phyloP scores from a whole-genome alignment of 2,329 filamentous ascomycete species.

The Aspergillus flavus region DNA sequence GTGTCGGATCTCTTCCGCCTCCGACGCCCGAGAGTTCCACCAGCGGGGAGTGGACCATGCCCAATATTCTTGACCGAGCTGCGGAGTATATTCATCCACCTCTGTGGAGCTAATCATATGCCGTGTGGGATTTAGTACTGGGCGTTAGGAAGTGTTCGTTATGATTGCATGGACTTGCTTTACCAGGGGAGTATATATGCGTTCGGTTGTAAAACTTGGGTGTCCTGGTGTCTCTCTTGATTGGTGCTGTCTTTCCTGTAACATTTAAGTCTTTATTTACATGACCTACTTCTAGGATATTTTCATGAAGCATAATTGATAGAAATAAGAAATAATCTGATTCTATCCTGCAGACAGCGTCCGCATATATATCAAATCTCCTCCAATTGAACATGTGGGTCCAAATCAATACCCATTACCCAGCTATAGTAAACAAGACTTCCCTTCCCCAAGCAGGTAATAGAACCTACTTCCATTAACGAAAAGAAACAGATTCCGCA shows the following conservation, averaged over 20 bases:
- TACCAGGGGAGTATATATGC: background rate
- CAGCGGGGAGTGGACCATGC: slow-evolving; percentile 50
- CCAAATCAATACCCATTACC: too few species aligned
- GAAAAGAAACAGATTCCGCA: too few species aligned
- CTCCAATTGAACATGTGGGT: too few species aligned
- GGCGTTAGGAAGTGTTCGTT: background rate
- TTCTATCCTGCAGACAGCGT: background rate
- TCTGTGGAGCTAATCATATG: slow-evolving; percentile 39
- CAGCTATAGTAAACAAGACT: too few species aligned
- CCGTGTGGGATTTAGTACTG: background rate
- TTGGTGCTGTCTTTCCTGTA: background rate
- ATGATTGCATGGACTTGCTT: background rate
- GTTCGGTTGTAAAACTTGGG: background rate
- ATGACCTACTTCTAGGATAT: background rate
- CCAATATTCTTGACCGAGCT: slow-evolving; percentile 49
- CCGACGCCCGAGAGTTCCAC: slow-evolving; percentile 52
- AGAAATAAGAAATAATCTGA: background rate
- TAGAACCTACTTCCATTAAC: too few species aligned
- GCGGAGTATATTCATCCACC: slow-evolving; percentile 53
- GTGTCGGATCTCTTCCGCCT: slow-evolving; percentile 42
- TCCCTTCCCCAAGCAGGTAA: too few species aligned
- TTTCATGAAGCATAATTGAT: background rate
- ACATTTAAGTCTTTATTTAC: background rate
- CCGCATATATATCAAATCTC: background rate
- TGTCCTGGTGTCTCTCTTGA: background rate